Conservation (phyloP, 352 stramenopile species). For the Phytophthora foliorum region DNA sequence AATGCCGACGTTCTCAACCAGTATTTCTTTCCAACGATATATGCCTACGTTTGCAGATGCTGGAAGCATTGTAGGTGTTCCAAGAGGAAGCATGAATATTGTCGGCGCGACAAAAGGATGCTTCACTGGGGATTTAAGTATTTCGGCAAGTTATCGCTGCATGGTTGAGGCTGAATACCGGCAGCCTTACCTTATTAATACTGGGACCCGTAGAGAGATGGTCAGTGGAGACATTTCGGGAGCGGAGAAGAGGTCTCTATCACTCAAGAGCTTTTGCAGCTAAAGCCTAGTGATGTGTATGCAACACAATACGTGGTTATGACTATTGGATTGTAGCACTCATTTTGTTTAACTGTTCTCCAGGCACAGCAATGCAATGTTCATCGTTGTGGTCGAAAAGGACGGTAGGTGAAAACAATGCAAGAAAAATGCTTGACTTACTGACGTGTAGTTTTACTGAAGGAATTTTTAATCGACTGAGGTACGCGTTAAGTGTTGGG, state of each 20-base stretch:
- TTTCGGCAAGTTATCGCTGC: conserved; percentile 44
- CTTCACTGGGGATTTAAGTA: conserved; percentile 66
- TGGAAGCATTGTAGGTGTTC: conserved; percentile 75
- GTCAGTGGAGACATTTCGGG: conserved; percentile 64
- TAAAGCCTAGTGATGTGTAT: conserved; percentile 67
- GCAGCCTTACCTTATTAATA: conserved; percentile 2
- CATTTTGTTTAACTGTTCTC: neutral
- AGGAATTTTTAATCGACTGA: conserved; percentile 96
- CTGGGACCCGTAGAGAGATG: conserved; percentile 48
- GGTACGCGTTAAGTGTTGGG: conserved; percentile 23
- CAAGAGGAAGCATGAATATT: conserved; percentile 81
- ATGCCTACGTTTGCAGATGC: conserved; percentile 50
- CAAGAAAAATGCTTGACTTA: conserved; percentile 38
- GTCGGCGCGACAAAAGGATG: conserved; percentile 86
- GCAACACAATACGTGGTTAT: neutral
- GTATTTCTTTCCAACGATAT: neutral
- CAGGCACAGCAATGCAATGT: conserved; percentile 80
- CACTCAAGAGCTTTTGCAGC: conserved; percentile 75
- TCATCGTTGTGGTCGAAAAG: conserved; percentile 96
- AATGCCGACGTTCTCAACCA: neutral
- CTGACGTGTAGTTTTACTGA: conserved; percentile 54
- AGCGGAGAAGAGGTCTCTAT: conserved; percentile 78
- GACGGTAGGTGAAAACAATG: conserved; percentile 71
- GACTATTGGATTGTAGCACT: neutral
- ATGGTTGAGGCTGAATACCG: neutral